Percentiles rank a stretch among this genome's conserved stretches.
phyloP scores from a whole-genome alignment of 495 filamentous ascomycete genomes.

The Aspergillus kassunensis region DNA sequence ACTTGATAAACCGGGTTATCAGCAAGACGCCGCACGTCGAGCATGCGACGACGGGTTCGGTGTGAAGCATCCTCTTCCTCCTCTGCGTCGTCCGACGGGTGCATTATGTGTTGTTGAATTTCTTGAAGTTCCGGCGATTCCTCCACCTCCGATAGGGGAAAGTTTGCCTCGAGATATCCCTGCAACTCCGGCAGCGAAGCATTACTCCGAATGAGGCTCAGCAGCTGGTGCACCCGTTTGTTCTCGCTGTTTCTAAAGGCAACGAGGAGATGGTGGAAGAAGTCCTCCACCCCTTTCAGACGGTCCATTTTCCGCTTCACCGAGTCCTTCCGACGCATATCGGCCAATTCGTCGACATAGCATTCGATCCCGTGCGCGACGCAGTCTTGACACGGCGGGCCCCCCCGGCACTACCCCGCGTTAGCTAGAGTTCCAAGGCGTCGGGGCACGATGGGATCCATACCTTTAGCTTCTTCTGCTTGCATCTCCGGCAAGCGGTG shows the following conservation, averaged over 20 bases:
- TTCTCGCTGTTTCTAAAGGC: conserved; percentile 19
- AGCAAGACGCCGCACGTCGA: conserved; percentile 23
- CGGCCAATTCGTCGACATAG: conserved; percentile 24
- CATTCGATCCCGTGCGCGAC: conserved; percentile 23
- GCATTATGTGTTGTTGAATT: conserved; percentile 9
- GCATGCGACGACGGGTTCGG: conserved; percentile 15
- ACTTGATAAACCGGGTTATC: conserved; percentile 30
- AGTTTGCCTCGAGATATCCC: conserved; percentile 17
- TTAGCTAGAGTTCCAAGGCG: neutral
- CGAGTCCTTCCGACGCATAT: conserved; percentile 28
- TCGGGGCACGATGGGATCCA: neutral
- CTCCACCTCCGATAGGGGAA: conserved; percentile 18
- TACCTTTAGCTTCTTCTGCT: conserved; percentile 31
- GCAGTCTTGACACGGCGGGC: conserved; percentile 27
- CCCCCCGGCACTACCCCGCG: conserved; percentile 23
- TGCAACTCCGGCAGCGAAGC: conserved; percentile 23
- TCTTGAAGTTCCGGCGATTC: conserved; percentile 19
- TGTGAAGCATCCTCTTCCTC: neutral
- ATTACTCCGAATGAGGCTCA: conserved; percentile 28
- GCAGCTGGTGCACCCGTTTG: conserved; percentile 19
- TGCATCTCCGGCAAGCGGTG: conserved; percentile 28
- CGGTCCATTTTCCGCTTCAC: conserved; percentile 28
- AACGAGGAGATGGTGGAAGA: conserved; percentile 16
- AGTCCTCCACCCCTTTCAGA: conserved; percentile 20
- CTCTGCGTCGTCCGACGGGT: conserved; percentile 5